Evolutionary conservation across 2,329 filamentous ascomycete species (phyloP).

Genomic region (Colletotrichum tamarilloi): DNA sequence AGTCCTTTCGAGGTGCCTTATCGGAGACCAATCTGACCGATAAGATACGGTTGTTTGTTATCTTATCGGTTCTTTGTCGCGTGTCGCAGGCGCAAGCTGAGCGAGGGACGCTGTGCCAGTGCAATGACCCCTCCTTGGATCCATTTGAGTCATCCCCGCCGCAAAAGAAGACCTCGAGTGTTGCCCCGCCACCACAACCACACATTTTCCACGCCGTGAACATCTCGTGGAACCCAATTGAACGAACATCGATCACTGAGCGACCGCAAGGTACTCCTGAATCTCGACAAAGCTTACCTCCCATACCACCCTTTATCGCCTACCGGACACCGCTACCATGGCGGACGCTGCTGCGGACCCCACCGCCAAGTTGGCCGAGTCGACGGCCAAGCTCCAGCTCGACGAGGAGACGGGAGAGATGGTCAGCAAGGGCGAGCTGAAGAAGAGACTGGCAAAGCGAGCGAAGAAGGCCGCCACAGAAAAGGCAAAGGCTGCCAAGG

Average conservation of each 20-base stretch:
- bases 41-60: slow-evolving; percentile 3
- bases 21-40: background rate
- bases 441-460: slow-evolving; percentile 69
- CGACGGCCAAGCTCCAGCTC: slow-evolving; percentile 67
- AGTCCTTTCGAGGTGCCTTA: background rate
- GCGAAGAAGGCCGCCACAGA: slow-evolving; percentile 66
- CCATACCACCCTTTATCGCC: background rate
- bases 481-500: slow-evolving; percentile 58
- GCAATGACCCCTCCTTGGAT: slow-evolving; percentile 28
- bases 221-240: slow-evolving; percentile 18
- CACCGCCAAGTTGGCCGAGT: slow-evolving; percentile 63
- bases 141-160: slow-evolving; percentile 33
- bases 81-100: slow-evolving; percentile 3
- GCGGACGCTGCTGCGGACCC: slow-evolving; percentile 59
- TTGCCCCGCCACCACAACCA: slow-evolving; percentile 30
- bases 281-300: fast-evolving
- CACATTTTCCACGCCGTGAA: slow-evolving; percentile 21
- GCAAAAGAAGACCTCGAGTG: slow-evolving; percentile 19
- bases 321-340: slow-evolving; percentile 47
- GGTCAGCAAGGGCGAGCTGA: slow-evolving; percentile 72
- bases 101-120: background rate
- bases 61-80: slow-evolving; percentile 24
- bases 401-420: slow-evolving; percentile 74
- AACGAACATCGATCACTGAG: background rate
- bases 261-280: background rate